Evolutionary conservation across 768 basidiomycete species (phyloP).

Genomic region (Psilocybe sp.): DNA sequence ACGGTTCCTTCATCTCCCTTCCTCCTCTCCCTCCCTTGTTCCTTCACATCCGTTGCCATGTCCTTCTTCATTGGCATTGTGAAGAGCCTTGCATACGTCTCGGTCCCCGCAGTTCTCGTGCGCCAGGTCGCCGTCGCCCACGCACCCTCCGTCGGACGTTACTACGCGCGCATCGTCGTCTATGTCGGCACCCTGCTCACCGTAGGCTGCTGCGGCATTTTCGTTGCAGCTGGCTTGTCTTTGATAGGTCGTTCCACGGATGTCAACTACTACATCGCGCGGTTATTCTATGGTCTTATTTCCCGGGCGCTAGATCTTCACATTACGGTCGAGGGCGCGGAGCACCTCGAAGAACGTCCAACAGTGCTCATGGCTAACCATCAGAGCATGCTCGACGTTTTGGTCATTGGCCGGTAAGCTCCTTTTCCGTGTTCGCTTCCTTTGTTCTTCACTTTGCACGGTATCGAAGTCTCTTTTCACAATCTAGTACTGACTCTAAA

Average conservation of each 20-base stretch:
- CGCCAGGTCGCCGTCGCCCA: conserved; percentile 57
- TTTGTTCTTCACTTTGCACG: not conserved
- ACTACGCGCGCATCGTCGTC: conserved; percentile 69
- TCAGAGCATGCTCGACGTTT: conserved; percentile 89
- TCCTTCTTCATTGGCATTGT: conserved; percentile 57
- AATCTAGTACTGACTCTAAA: conserved; percentile 8
- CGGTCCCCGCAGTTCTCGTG: conserved; percentile 66
- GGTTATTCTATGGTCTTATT: conserved; percentile 74
- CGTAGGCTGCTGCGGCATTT: conserved; percentile 69
- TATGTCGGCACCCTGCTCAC: conserved; percentile 72
- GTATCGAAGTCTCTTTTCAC: not conserved
- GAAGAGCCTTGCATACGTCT: conserved; percentile 74
- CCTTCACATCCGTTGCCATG: conserved; percentile 36
- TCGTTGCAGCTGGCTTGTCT: conserved; percentile 64
- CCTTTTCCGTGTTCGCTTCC: not conserved
- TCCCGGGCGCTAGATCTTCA: conserved; percentile 61
- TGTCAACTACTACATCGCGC: conserved; percentile 79
- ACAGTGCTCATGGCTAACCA: conserved; percentile 85
- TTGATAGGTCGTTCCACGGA: conserved; percentile 70
- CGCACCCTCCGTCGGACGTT: conserved; percentile 49
- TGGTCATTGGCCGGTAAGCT: conserved; percentile 75
- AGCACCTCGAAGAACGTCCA: conserved; percentile 70
- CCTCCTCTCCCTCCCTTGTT: conserved; percentile 1
- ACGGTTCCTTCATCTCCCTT: not conserved
- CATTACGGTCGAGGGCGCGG: conserved; percentile 83